A percentile compares a stretch with the other conserved stretches of the same genome.
Conservation (phyloP, 768 basidiomycete species). For the Dictyophora rubrovolvata region DNA sequence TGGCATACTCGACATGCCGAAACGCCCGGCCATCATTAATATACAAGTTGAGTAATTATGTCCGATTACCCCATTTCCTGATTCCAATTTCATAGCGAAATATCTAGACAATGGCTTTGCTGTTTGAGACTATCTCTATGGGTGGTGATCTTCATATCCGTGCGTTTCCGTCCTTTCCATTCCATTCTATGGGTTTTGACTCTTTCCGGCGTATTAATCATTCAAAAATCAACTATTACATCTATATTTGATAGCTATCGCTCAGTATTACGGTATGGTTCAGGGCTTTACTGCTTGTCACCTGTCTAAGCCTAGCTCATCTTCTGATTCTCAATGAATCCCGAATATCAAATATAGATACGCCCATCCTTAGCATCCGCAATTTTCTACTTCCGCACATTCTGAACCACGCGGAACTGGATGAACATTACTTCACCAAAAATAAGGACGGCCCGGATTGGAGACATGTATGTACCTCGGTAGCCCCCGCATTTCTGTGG, state of each 20-base stretch:
- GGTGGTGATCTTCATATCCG: conserved; percentile 7
- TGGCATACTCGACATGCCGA: conserved; percentile 19
- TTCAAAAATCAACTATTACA: background rate
- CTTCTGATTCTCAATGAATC: background rate
- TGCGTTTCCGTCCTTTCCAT: background rate
- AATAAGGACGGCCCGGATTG: background rate
- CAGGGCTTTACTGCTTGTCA: conserved; percentile 6
- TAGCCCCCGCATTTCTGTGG: conserved; percentile 8
- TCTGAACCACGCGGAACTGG: background rate
- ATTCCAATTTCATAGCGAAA: background rate
- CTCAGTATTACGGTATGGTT: conserved; percentile 23
- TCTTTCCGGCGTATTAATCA: background rate
- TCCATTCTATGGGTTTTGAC: background rate
- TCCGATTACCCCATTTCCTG: background rate
- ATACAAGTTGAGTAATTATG: conserved; percentile 5
- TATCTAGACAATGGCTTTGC: background rate
- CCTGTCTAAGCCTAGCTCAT: conserved; percentile 13
- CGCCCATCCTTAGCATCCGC: conserved; percentile 11
- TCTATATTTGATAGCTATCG: conserved; percentile 18
- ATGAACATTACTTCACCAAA: background rate
- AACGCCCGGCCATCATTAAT: conserved; percentile 23
- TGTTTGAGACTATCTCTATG: background rate
- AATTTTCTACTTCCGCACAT: conserved; percentile 18
- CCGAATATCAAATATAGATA: background rate
- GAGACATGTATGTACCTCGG: background rate